A percentile compares a stretch with the other conserved stretches of the same genome.
phyloP scores from a whole-genome alignment of 495 filamentous ascomycete genomes.

The Terfezia boudieri region DNA sequence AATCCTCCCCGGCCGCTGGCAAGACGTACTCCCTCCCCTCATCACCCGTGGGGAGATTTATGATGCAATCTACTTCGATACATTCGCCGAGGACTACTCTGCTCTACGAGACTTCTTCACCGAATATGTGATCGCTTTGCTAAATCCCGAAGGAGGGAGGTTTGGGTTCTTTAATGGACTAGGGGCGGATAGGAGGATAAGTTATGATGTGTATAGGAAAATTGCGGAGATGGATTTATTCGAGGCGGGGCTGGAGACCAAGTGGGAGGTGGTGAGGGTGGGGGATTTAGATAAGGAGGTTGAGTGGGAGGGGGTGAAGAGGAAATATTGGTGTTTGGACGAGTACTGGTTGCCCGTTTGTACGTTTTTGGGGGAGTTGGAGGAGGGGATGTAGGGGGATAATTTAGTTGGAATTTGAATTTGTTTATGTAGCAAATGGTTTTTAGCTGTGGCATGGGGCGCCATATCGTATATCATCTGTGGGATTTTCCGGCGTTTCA shows the following conservation, averaged over 20 bases:
- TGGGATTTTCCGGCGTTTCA: no score
- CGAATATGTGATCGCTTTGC: constrained; percentile 58
- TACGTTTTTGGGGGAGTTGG: constrained; percentile 15
- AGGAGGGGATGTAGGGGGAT: background rate
- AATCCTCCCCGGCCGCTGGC: constrained; percentile 31
- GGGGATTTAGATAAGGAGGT: constrained; percentile 23
- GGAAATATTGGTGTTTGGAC: constrained; percentile 71
- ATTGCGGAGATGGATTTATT: constrained; percentile 80
- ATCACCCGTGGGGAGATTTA: constrained; percentile 47
- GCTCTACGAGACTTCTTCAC: constrained; percentile 72
- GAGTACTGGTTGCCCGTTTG: constrained; percentile 46
- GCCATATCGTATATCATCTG: no score
- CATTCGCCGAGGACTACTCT: constrained; percentile 79
- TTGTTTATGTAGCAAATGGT: no score
- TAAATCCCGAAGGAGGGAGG: constrained; percentile 39
- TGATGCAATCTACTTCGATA: constrained; percentile 94
- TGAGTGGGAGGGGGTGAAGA: constrained; percentile 62
- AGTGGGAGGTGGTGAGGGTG: constrained; percentile 60
- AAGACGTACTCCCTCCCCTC: constrained; percentile 34
- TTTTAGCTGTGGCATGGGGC: no score
- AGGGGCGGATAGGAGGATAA: constrained; percentile 74
- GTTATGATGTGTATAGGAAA: constrained; percentile 88
- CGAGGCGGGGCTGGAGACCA: constrained; percentile 74
- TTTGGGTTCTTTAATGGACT: constrained; percentile 95
- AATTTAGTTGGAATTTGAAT: no score